These are phyloP conservation scores for Ustilago lituana DNA, from an alignment of 1,284 basidiomycete species.

Conservation along the genomic window DNA sequence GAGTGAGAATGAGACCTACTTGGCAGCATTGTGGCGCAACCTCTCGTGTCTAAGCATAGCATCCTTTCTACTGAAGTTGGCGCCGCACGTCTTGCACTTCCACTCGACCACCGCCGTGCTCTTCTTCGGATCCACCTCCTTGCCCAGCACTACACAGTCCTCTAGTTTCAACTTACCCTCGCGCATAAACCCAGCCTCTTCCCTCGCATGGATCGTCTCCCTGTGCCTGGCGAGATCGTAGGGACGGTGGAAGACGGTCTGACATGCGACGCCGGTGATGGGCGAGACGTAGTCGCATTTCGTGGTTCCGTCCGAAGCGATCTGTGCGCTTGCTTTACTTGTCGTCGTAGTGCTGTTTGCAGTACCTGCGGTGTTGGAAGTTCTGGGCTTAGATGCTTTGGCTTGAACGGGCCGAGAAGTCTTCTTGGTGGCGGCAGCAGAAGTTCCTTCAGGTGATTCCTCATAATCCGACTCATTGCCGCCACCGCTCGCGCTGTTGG, in stretches of 20 bases:
- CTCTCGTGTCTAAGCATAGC: slow-evolving; percentile 63
- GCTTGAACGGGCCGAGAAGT: slow-evolving; percentile 5
- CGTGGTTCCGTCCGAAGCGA: slow-evolving; percentile 35
- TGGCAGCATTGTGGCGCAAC: slow-evolving; percentile 47
- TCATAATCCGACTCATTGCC: slow-evolving; percentile 48
- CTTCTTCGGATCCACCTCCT: slow-evolving; percentile 65
- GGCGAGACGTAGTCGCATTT: slow-evolving; percentile 66
- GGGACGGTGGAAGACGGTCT: slow-evolving; percentile 64
- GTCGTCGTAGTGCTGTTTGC: not conserved
- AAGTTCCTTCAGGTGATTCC: slow-evolving; percentile 17
- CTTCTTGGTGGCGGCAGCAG: not conserved
- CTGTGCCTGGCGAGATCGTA: slow-evolving; percentile 66
- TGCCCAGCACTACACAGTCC: slow-evolving; percentile 64
- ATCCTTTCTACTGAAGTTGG: slow-evolving; percentile 58
- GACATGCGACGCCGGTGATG: slow-evolving; percentile 53
- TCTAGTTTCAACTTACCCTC: slow-evolving; percentile 56
- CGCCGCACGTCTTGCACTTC: slow-evolving; percentile 62
- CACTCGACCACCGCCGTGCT: slow-evolving; percentile 63
- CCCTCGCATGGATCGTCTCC: slow-evolving; percentile 64
- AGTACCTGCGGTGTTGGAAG: not conserved
- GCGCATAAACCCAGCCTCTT: slow-evolving; percentile 60
- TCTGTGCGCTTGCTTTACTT: slow-evolving; percentile 10
- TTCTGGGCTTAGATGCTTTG: slow-evolving; percentile 8
- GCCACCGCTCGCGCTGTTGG: slow-evolving; percentile 13
- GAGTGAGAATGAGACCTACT: no score